phyloP scores from a whole-genome alignment of 106 monocot genomes.

The Posidonia australis region DNA sequence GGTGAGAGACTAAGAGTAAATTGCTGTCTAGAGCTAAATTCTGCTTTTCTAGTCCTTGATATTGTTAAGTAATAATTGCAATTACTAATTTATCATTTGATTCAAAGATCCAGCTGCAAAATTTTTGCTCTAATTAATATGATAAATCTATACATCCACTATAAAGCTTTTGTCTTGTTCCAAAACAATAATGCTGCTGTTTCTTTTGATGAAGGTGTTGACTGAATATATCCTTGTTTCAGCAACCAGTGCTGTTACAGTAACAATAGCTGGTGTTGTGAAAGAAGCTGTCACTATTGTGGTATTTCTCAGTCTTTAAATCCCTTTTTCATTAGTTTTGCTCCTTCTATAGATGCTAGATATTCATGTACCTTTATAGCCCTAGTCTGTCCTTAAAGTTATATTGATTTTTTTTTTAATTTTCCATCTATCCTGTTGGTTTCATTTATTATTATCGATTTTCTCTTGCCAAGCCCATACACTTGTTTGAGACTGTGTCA shows the following conservation, averaged over 20 bases:
- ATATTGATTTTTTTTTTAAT: no score
- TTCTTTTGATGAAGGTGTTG: slow-evolving; percentile 63
- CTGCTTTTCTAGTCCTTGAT: neutral
- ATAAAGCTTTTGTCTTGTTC: neutral
- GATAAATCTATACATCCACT: neutral
- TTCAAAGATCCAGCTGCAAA: neutral
- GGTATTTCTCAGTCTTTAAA: slow-evolving; percentile 32
- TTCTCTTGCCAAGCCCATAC: no score
- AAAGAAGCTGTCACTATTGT: slow-evolving; percentile 93
- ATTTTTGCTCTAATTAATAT: no score
- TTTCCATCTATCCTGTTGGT: no score
- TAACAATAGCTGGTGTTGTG: slow-evolving; percentile 88
- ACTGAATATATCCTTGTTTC: slow-evolving; percentile 97
- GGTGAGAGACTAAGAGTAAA: slow-evolving; percentile 6
- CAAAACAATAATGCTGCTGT: slow-evolving; percentile 1
- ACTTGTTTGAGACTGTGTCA: no score
- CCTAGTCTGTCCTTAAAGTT: no score
- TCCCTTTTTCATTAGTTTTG: neutral
- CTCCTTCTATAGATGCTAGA: no score
- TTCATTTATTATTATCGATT: no score
- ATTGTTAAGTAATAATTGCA: no score
- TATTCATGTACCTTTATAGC: no score
- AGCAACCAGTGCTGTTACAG: slow-evolving; percentile 88
- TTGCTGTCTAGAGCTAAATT: neutral
- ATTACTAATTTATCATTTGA: neutral